These are phyloP conservation scores for Fagus crenata DNA, from an alignment of 306 rosid genomes.

Conservation along the genomic window DNA sequence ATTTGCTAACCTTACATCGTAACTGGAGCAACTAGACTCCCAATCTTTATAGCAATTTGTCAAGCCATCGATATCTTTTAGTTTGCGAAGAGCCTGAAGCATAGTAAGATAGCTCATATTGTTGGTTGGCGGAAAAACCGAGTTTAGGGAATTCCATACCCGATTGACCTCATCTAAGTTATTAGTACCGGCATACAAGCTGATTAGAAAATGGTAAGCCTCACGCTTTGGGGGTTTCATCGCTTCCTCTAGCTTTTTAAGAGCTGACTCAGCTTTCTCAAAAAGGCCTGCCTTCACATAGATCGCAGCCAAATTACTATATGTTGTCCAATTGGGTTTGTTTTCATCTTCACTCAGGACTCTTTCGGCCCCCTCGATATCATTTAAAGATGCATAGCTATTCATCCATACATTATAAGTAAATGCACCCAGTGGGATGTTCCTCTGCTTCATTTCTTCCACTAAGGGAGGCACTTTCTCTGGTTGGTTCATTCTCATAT, in stretches of 20 bases:
- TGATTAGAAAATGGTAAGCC: conserved; percentile 63
- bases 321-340: conserved; percentile 57
- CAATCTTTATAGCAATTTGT: conserved; percentile 61
- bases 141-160: conserved; percentile 60
- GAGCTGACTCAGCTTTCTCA: conserved; percentile 62
- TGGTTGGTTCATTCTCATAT: conserved; percentile 62
- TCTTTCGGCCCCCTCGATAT: conserved; percentile 50
- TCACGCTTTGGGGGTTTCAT: conserved; percentile 44
- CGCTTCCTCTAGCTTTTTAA: conserved; percentile 42
- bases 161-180: conserved; percentile 60
- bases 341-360: conserved; percentile 36
- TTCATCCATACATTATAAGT: conserved; percentile 73
- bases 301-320: conserved; percentile 69
- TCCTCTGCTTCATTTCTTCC: conserved; percentile 59
- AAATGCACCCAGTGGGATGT: conserved; percentile 33
- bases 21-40: conserved; percentile 53
- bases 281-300: conserved; percentile 60
- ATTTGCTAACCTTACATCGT: conserved; percentile 55
- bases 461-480: conserved; percentile 53
- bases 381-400: conserved; percentile 50
- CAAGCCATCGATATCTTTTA: conserved; percentile 61
- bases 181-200: conserved; percentile 61
- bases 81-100: conserved; percentile 68
- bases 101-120: conserved; percentile 59
- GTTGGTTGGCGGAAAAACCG: conserved; percentile 46